Conservation (phyloP, 805 yeast species). For the Scheffersomyces ergatensis region DNA sequence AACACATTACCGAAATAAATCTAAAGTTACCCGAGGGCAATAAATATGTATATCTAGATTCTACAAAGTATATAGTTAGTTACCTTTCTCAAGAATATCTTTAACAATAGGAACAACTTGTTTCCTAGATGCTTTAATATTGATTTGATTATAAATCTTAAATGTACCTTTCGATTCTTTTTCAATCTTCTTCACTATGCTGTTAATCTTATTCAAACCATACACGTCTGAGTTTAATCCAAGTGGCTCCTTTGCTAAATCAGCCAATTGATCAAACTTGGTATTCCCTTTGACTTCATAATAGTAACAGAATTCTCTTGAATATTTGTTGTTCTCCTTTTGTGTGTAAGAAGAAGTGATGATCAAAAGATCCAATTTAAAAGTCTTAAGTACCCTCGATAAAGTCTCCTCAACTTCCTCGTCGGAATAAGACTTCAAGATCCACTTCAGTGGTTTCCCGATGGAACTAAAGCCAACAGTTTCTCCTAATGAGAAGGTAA, state of each 20-base stretch:
- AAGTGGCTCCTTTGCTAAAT: slow-evolving; percentile 17
- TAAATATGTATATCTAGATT: slow-evolving; percentile 5
- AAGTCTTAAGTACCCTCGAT: slow-evolving; percentile 12
- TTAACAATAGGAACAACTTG: slow-evolving; percentile 73
- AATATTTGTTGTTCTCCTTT: slow-evolving; percentile 26
- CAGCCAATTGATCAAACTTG: slow-evolving; percentile 16
- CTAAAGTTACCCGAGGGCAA: slow-evolving; percentile 14
- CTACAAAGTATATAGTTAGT: slow-evolving; percentile 5
- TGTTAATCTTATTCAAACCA: slow-evolving; percentile 12
- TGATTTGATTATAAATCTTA: slow-evolving; percentile 42
- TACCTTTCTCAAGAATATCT: slow-evolving; percentile 21
- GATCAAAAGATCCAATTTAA: slow-evolving; percentile 26
- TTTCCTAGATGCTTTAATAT: slow-evolving; percentile 71
- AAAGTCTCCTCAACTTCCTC: slow-evolving; percentile 23
- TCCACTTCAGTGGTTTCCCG: slow-evolving; percentile 61
- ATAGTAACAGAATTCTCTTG: slow-evolving; percentile 33
- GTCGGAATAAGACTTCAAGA: slow-evolving; percentile 26
- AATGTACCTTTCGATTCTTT: slow-evolving; percentile 10
- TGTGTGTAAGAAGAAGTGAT: slow-evolving; percentile 40
- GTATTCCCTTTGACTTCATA: slow-evolving; percentile 10
- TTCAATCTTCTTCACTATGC: slow-evolving; percentile 10
- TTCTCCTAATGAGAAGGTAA: slow-evolving; percentile 33
- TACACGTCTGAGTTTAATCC: slow-evolving; percentile 24
- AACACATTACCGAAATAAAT: slow-evolving; percentile 14
- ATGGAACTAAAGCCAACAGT: slow-evolving; percentile 75